Conservation (phyloP, 306 rosid genomes). For the Erythrophleum fordii region DNA sequence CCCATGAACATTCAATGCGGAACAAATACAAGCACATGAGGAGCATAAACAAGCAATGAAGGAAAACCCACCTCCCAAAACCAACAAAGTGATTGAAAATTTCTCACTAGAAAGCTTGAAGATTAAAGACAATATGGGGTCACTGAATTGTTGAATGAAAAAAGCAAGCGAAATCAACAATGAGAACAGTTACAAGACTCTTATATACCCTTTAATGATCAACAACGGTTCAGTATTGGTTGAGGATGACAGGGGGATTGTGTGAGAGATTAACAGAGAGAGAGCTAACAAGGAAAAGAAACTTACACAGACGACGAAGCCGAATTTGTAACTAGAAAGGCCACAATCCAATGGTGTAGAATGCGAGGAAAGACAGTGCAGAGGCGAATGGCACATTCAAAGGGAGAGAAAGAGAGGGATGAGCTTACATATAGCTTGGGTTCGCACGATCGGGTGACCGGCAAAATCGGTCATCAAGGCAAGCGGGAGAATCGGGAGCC, state of each 20-base stretch:
- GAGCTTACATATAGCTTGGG: constrained; percentile 58
- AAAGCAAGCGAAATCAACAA: background rate
- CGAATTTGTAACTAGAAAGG: constrained; percentile 14
- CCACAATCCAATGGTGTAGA: constrained; percentile 40
- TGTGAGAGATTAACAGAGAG: background rate
- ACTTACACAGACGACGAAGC: constrained; percentile 48
- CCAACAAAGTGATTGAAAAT: background rate
- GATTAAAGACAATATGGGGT: background rate
- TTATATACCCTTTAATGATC: background rate
- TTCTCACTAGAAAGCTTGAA: background rate
- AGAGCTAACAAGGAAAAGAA: background rate
- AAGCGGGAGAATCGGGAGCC: constrained; percentile 62
- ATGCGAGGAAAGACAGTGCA: constrained; percentile 25
- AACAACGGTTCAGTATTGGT: constrained; percentile 1
- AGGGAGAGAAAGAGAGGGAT: constrained; percentile 41
- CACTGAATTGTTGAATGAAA: background rate
- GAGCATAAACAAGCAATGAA: background rate
- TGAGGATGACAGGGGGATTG: constrained; percentile 19
- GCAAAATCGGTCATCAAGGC: constrained; percentile 55
- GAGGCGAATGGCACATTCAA: constrained; percentile 43
- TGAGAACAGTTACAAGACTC: background rate
- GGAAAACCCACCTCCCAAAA: background rate
- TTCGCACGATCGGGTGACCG: constrained; percentile 57
- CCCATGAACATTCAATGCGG: background rate
- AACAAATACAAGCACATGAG: background rate